phyloP scores from a whole-genome alignment of 2,329 filamentous ascomycete genomes.

The Diaporthe sp. region DNA sequence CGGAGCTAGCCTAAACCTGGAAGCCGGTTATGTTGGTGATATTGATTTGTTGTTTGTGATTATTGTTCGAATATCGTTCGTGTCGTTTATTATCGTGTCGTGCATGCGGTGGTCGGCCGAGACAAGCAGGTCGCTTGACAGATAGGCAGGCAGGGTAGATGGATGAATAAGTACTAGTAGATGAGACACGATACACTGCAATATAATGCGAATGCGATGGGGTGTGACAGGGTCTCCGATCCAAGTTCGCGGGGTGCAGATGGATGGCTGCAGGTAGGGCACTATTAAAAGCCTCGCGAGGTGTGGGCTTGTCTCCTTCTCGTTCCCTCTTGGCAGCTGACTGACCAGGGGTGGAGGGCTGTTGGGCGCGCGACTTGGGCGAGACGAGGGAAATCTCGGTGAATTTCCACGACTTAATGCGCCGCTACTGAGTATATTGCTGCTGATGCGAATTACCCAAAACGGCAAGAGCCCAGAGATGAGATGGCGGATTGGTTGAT shows the following conservation, averaged over 20 bases:
- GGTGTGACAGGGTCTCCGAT: conserved; percentile 18
- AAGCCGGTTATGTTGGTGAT: conserved; percentile 9
- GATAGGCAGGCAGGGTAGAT: not conserved
- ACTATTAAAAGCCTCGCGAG: conserved; percentile 26
- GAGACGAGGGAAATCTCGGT: conserved; percentile 25
- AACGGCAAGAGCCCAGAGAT: conserved; percentile 11
- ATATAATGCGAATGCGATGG: not conserved
- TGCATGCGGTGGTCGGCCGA: not conserved
- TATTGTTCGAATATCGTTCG: not conserved
- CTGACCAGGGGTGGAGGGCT: not conserved
- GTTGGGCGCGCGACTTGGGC: not conserved
- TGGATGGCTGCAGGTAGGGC: conserved; percentile 6
- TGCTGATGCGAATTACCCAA: conserved; percentile 11
- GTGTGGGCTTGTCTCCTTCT: not conserved
- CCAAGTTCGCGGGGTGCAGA: conserved; percentile 27
- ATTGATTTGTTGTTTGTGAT: not conserved
- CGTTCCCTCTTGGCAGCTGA: conserved; percentile 2
- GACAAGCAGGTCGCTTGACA: not conserved
- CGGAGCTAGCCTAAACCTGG: conserved; percentile 11
- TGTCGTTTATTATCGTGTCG: not conserved
- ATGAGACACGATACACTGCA: conserved; percentile 15
- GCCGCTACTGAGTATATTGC: conserved; percentile 12
- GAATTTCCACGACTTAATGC: conserved; percentile 19
- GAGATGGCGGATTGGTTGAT: conserved; percentile 26
- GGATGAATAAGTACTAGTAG: not conserved